Percentiles rank a stretch among this genome's conserved stretches.
Evolutionary conservation across 805 yeast species (phyloP).

Genomic region (Huiozyma sinensis): DNA sequence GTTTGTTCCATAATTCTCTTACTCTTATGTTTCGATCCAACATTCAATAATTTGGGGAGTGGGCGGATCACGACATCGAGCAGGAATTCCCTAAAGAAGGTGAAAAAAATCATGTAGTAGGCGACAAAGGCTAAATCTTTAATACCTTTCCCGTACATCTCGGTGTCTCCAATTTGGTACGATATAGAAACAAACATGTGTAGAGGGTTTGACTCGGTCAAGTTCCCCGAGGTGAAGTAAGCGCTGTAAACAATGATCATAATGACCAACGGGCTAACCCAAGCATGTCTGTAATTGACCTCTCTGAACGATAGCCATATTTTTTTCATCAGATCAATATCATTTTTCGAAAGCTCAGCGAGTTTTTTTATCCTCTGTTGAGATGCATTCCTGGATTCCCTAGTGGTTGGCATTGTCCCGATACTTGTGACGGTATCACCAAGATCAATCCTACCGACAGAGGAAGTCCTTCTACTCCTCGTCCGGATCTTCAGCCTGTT

Average conservation of each 20-base stretch:
- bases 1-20: constrained; percentile 89
- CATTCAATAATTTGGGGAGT: constrained; percentile 46
- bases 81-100: constrained; percentile 79
- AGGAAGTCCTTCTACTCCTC: constrained; percentile 62
- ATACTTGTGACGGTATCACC: constrained; percentile 54
- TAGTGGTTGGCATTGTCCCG: constrained; percentile 49
- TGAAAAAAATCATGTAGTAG: constrained; percentile 76
- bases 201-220: constrained; percentile 48
- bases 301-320: constrained; percentile 46
- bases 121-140: constrained; percentile 72
- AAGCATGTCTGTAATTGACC: constrained; percentile 46
- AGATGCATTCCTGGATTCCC: constrained; percentile 31
- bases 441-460: constrained; percentile 62
- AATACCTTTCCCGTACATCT: constrained; percentile 73
- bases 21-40: constrained; percentile 39
- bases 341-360: constrained; percentile 28
- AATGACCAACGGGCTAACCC: constrained; percentile 58
- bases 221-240: constrained; percentile 48
- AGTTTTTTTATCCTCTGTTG: constrained; percentile 6
- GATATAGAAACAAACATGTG: constrained; percentile 56
- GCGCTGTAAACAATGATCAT: constrained; percentile 32
- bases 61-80: constrained; percentile 80
- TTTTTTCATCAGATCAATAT: constrained; percentile 46
- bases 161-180: constrained; percentile 49
- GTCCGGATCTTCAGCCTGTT: constrained; percentile 29